phyloP scores from a whole-genome alignment of 1,284 basidiomycete species.

The Filobasidium uniguttulatum region DNA sequence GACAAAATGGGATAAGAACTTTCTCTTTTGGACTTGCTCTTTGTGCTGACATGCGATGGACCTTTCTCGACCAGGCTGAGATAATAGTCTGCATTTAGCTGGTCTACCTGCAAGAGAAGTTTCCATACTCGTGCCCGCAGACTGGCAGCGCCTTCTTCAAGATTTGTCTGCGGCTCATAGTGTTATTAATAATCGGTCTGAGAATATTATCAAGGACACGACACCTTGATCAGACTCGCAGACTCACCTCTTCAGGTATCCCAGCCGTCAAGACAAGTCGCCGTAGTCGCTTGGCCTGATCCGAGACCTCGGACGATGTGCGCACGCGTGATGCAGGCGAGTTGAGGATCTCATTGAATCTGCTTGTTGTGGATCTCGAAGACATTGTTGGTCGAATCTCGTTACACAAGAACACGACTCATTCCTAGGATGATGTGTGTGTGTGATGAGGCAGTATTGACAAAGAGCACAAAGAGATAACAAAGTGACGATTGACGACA shows the following conservation, averaged over 20 bases:
- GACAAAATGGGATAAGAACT: conserved; percentile 41
- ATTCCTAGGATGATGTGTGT: no score
- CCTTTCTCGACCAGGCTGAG: conserved; percentile 67
- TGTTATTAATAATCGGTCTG: neutral
- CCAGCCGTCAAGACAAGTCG: conserved; percentile 75
- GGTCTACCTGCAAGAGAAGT: conserved; percentile 66
- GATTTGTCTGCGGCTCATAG: conserved; percentile 8
- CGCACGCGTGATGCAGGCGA: conserved; percentile 45
- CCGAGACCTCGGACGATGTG: conserved; percentile 55
- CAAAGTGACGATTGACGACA: no score
- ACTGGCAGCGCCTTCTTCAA: conserved; percentile 16
- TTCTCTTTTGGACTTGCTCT: no score
- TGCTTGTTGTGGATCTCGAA: no score
- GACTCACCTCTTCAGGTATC: conserved; percentile 44
- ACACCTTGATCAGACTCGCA: neutral
- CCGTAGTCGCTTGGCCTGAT: conserved; percentile 60
- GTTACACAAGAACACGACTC: no score
- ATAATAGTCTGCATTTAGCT: conserved; percentile 60
- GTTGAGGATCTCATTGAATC: conserved; percentile 60
- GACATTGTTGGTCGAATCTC: no score
- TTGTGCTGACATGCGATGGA: conserved; percentile 72
- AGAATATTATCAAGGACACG: neutral
- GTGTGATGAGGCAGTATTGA: no score
- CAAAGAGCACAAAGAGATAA: no score
- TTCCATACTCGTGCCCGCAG: conserved; percentile 59